A percentile compares a stretch with the other conserved stretches of the same genome.
Conservation (phyloP, 441 rosid species). For the Erodium chrysanthum region DNA sequence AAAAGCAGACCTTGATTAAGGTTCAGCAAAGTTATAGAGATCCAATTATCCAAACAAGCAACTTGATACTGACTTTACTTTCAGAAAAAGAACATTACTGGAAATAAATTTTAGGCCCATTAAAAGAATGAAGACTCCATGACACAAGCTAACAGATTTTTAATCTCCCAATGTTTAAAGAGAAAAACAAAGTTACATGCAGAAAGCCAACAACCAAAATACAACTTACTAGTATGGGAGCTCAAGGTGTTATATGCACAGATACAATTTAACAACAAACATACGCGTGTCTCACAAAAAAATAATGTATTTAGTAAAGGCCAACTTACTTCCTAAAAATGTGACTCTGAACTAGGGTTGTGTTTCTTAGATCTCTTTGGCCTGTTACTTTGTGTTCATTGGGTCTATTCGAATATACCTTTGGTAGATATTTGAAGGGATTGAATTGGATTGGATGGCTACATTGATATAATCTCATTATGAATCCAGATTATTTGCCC, state of each 20-base stretch:
- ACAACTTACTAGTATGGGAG: neutral
- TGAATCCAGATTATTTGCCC: neutral
- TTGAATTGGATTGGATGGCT: neutral
- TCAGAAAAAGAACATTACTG: neutral
- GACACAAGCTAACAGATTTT: neutral
- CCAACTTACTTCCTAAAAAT: neutral
- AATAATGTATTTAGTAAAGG: neutral
- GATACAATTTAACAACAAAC: neutral
- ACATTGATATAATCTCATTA: neutral
- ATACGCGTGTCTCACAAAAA: neutral
- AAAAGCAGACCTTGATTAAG: neutral
- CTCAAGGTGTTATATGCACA: neutral
- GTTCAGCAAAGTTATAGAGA: neutral
- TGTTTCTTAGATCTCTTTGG: constrained; percentile 3
- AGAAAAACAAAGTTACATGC: neutral
- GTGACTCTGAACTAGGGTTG: neutral
- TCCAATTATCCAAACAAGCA: neutral
- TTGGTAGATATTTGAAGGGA: neutral
- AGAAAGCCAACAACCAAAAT: neutral
- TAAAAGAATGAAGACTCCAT: neutral
- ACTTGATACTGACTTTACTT: constrained; percentile 10
- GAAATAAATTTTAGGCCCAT: constrained; percentile 3
- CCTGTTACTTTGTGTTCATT: neutral
- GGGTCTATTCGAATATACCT: neutral
- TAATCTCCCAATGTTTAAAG: neutral